phyloP scores from a whole-genome alignment of 2,329 filamentous ascomycete species.

The Exophiala sp. region DNA sequence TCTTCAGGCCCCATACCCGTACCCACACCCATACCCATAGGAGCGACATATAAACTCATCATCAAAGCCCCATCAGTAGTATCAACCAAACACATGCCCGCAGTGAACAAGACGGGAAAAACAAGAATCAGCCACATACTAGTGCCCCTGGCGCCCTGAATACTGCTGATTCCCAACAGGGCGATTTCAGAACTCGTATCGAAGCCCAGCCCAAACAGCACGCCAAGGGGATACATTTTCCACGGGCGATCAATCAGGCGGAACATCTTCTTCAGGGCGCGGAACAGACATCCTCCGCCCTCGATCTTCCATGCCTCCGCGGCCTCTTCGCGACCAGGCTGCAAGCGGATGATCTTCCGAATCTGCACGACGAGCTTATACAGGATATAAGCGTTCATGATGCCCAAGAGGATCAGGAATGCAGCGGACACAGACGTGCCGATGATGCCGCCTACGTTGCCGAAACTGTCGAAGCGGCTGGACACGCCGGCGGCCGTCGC shows the following conservation, averaged over 20 bases:
- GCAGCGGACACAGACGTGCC: slow-evolving; percentile 80
- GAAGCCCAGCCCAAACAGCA: slow-evolving; percentile 87
- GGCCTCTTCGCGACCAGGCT: slow-evolving; percentile 42
- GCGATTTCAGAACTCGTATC: slow-evolving; percentile 94
- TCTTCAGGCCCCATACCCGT: slow-evolving; percentile 28
- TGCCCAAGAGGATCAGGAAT: slow-evolving; percentile 73
- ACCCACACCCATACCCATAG: slow-evolving; percentile 31
- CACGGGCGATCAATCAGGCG: slow-evolving; percentile 62
- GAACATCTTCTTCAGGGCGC: slow-evolving; percentile 68
- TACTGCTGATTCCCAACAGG: slow-evolving; percentile 78
- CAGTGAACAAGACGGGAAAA: slow-evolving; percentile 88
- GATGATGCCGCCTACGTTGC: slow-evolving; percentile 75
- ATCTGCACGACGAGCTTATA: slow-evolving; percentile 68
- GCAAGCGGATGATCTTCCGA: slow-evolving; percentile 51
- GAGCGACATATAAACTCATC: slow-evolving; percentile 79
- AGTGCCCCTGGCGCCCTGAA: slow-evolving; percentile 79
- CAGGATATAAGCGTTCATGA: slow-evolving; percentile 81
- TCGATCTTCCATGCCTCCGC: slow-evolving; percentile 61
- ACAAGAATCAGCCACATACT: slow-evolving; percentile 91
- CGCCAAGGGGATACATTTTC: slow-evolving; percentile 92
- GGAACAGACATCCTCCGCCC: slow-evolving; percentile 68
- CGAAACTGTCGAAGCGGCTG: slow-evolving; percentile 72
- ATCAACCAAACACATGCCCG: slow-evolving; percentile 91
- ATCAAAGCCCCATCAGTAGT: slow-evolving; percentile 90
- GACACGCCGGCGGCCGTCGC: slow-evolving; percentile 81